These are phyloP conservation scores for Kalmusia sp. DNA, from an alignment of 2,329 filamentous ascomycete species.

Conservation along the genomic window DNA sequence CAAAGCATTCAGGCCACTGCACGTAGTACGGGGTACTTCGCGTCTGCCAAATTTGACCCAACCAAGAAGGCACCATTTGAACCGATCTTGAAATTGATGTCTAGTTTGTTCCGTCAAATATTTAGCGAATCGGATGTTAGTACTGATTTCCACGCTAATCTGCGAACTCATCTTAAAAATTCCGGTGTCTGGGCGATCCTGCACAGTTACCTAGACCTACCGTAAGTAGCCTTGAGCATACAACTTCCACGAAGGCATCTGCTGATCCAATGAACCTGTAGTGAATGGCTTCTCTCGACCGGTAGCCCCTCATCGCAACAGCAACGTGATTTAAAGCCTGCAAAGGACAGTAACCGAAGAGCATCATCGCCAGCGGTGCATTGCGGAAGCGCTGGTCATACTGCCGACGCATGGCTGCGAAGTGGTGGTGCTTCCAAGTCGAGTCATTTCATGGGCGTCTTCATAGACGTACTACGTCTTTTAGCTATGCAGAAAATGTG, in stretches of 20 bases:
- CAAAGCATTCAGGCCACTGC: slow-evolving; percentile 65
- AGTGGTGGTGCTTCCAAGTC: slow-evolving; percentile 56
- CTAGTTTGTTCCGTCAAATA: slow-evolving; percentile 68
- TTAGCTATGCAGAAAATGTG: slow-evolving; percentile 86
- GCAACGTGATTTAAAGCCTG: slow-evolving; percentile 27
- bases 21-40: slow-evolving; percentile 66
- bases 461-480: slow-evolving; percentile 82
- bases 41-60: slow-evolving; percentile 66
- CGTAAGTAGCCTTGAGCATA: slow-evolving; percentile 28
- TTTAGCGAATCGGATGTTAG: slow-evolving; percentile 69
- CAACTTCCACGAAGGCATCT: neutral
- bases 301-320: slow-evolving; percentile 28
- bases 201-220: slow-evolving; percentile 65
- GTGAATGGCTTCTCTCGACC: slow-evolving; percentile 65
- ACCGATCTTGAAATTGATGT: slow-evolving; percentile 66
- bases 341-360: slow-evolving; percentile 20
- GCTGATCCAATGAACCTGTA: neutral
- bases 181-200: slow-evolving; percentile 62
- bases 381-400: slow-evolving; percentile 43
- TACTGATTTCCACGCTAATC: slow-evolving; percentile 66
- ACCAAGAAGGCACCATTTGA: slow-evolving; percentile 67
- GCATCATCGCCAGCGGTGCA: slow-evolving; percentile 45
- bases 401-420: slow-evolving; percentile 55
- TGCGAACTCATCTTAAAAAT: slow-evolving; percentile 62
- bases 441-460: slow-evolving; percentile 84